These are phyloP conservation scores for Carex littledalei DNA, from an alignment of 176 grass and related monocot species.

Conservation along the genomic window DNA sequence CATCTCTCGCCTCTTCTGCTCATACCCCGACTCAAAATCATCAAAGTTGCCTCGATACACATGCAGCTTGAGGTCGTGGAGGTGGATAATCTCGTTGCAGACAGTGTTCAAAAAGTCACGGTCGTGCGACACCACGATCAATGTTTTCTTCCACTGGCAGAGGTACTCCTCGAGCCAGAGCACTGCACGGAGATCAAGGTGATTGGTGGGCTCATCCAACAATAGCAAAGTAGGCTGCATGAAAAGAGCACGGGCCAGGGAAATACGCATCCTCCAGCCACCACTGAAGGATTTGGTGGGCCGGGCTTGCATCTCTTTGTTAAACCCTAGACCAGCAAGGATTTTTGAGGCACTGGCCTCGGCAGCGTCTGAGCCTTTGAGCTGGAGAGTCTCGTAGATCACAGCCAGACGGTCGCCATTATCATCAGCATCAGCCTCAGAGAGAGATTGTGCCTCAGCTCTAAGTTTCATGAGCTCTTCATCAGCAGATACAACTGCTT, in stretches of 20 bases:
- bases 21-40: constrained; percentile 90
- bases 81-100: constrained; percentile 83
- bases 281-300: constrained; percentile 84
- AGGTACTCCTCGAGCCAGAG: constrained; percentile 94
- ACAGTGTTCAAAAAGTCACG: constrained; percentile 90
- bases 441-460: constrained; percentile 39
- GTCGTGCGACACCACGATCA: constrained; percentile 88
- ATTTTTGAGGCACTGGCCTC: constrained; percentile 70
- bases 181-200: constrained; percentile 89
- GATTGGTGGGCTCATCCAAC: constrained; percentile 90
- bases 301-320: constrained; percentile 76
- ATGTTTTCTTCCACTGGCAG: constrained; percentile 93
- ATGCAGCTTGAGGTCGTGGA: constrained; percentile 72
- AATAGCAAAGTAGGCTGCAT: constrained; percentile 90
- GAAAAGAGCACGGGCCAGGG: constrained; percentile 87
- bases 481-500: constrained; percentile 75
- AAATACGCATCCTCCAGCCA: constrained; percentile 98
- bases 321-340: constrained; percentile 73
- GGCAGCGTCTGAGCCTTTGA: constrained; percentile 61
- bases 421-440: constrained; percentile 44
- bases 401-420: constrained; percentile 49
- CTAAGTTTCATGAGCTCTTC: constrained; percentile 82
- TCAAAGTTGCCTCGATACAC: constrained; percentile 91
- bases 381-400: constrained; percentile 81
- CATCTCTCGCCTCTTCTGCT: constrained; percentile 91